Evolutionary conservation across 2,329 filamentous ascomycete genomes (phyloP).

Genomic region (Sporothrix luriei): DNA sequence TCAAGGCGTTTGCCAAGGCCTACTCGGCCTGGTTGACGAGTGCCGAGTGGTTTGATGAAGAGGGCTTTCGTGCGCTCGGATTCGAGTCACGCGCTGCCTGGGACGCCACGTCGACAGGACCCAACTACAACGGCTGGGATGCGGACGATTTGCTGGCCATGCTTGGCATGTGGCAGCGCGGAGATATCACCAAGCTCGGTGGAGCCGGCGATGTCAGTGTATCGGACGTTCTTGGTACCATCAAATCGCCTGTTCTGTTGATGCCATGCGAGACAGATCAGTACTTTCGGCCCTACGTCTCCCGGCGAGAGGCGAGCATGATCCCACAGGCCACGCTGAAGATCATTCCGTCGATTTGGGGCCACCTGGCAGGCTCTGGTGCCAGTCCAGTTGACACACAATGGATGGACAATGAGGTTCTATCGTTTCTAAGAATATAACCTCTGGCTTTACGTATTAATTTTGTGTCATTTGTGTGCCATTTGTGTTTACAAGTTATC

Average conservation of each 20-base stretch:
- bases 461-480: no score
- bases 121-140: conserved; percentile 57
- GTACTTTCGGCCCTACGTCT: conserved; percentile 81
- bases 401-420: conserved; percentile 31
- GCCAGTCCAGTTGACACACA: conserved; percentile 21
- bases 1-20: conserved; percentile 72
- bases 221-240: conserved; percentile 64
- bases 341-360: conserved; percentile 35
- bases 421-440: background rate
- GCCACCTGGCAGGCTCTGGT: conserved; percentile 34
- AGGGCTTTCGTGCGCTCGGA: conserved; percentile 66
- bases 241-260: conserved; percentile 73
- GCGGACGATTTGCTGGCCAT: conserved; percentile 38
- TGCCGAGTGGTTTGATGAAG: conserved; percentile 75
- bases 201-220: conserved; percentile 63
- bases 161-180: conserved; percentile 78
- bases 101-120: conserved; percentile 74
- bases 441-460: no score
- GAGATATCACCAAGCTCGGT: conserved; percentile 66
- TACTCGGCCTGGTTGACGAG: conserved; percentile 84
- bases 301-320: conserved; percentile 67
- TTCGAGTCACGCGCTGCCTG: conserved; percentile 73
- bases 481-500: no score
- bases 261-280: conserved; percentile 73
- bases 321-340: conserved; percentile 27